Conservation (phyloP, 148 eudicot genomes). For the Rhododendron kiyosumense region DNA sequence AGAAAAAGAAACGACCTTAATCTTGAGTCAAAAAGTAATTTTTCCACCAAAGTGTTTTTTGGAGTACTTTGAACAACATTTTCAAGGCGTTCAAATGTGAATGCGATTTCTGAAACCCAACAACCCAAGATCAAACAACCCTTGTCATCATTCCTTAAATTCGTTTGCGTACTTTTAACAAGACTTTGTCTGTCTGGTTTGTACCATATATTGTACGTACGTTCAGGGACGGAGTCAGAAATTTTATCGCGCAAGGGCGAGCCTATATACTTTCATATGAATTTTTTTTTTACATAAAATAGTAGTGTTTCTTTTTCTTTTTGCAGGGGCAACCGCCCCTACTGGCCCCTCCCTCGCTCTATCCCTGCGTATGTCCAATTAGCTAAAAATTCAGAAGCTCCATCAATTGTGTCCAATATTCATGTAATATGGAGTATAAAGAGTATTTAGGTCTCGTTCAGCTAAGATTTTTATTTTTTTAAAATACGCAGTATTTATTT, state of each 20-base stretch:
- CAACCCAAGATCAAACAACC: neutral
- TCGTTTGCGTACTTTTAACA: neutral
- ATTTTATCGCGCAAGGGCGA: too few relatives aligned
- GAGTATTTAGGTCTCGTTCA: too few relatives aligned
- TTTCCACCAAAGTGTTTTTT: neutral
- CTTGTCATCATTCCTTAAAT: neutral
- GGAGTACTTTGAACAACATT: neutral
- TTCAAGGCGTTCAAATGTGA: neutral
- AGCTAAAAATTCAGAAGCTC: neutral
- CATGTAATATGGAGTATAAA: too few relatives aligned
- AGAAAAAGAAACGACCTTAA: neutral
- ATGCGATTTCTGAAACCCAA: neutral
- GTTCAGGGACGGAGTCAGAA: too few relatives aligned
- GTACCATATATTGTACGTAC: neutral
- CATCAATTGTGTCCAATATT: neutral
- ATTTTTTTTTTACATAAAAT: too few relatives aligned
- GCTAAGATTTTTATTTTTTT: too few relatives aligned
- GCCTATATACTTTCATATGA: too few relatives aligned
- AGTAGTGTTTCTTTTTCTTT: too few relatives aligned
- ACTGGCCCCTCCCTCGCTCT: too few relatives aligned
- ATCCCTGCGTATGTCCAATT: neutral
- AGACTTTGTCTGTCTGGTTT: neutral
- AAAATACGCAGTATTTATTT: too few relatives aligned
- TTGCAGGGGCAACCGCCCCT: too few relatives aligned
- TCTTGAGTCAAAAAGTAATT: neutral